Percentiles rank a stretch among this genome's conserved stretches.
Evolutionary conservation across 306 rosid species (phyloP).

Genomic region (Boehmeria nivea): DNA sequence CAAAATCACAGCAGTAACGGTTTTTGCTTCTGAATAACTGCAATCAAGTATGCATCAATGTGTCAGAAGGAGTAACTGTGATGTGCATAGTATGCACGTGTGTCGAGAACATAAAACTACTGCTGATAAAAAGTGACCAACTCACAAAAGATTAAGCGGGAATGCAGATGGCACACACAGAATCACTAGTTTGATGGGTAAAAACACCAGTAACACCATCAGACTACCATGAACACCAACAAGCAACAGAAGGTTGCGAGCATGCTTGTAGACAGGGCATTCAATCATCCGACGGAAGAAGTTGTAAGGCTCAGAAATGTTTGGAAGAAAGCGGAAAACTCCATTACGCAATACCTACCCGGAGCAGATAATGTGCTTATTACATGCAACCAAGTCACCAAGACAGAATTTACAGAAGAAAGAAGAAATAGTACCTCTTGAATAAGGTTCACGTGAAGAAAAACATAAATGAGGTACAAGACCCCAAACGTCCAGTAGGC

Average conservation of each 20-base stretch:
- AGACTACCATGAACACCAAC: constrained; percentile 17
- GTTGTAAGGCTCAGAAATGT: constrained; percentile 7
- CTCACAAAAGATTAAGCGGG: constrained; percentile 17
- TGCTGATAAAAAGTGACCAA: too few relatives aligned
- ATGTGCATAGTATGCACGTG: background rate
- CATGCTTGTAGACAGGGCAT: constrained; percentile 9
- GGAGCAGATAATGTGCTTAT: background rate
- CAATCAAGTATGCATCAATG: background rate
- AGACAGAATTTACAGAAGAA: background rate
- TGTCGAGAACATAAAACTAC: too few relatives aligned
- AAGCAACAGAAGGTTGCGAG: constrained; percentile 1
- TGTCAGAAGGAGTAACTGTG: background rate
- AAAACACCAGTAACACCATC: constrained; percentile 19
- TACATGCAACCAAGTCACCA: constrained; percentile 1
- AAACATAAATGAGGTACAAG: constrained; percentile 7
- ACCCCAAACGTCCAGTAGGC: constrained; percentile 18
- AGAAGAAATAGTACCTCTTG: constrained; percentile 9
- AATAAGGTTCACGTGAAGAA: constrained; percentile 9
- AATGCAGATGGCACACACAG: constrained; percentile 6
- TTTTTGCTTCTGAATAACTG: constrained; percentile 13
- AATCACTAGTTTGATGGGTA: constrained; percentile 12
- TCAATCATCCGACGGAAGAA: background rate
- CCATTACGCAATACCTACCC: constrained; percentile 5
- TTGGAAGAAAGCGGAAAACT: constrained; percentile 15
- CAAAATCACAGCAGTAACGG: constrained; percentile 8